Evolutionary conservation across 306 rosid genomes (phyloP), one percentile per base, ranked within the genome.

Genomic region (Styphnolobium japonicum): DNA sequence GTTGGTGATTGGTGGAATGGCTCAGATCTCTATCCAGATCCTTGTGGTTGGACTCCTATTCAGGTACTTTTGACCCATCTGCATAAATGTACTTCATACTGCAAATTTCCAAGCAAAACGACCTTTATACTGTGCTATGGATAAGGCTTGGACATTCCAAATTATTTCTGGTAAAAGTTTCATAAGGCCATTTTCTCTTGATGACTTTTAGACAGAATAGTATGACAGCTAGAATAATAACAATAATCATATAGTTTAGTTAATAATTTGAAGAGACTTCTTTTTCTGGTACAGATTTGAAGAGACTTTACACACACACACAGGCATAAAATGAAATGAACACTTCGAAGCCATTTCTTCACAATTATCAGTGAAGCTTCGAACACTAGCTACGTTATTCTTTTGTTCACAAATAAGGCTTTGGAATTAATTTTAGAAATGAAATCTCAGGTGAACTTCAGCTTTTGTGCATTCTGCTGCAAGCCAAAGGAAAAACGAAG

Each of bases 1-100:
- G 94, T 93, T 75, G 99, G 99, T 15, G 70, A 86, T 78, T 86
- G 88, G 75, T 96, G 98, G 99, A 93, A 96, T 88, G 99, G 99
- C 82, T 90, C 99, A 31, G 89, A 88, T 88, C 96, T 96, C 82
- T 96, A 87, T 88, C 98, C 99, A 46, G 99, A 96, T 85, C 99
- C 99, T 71, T 96, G 98, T 87, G 99, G 99, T 1, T 93, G 96
- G 97, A 89, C 96, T 84, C 97, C 99, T 33, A 93, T 96, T 75
- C 98, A 91, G 98, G 99, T 93, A 84, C 61, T 73, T 43, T 58
- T 25, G 22, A 48, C n/a, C 43, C 23, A 34, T 60, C 29, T 15
- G 10, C 66, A 36, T 61, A 15, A 23, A 43, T 29, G 36, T 46
- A 39, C 71, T 10, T 76, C 23, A 49, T 39, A 43, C 51, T 51